These are phyloP conservation scores for Geum urbanum DNA, from an alignment of 306 rosid species.

Conservation along the genomic window DNA sequence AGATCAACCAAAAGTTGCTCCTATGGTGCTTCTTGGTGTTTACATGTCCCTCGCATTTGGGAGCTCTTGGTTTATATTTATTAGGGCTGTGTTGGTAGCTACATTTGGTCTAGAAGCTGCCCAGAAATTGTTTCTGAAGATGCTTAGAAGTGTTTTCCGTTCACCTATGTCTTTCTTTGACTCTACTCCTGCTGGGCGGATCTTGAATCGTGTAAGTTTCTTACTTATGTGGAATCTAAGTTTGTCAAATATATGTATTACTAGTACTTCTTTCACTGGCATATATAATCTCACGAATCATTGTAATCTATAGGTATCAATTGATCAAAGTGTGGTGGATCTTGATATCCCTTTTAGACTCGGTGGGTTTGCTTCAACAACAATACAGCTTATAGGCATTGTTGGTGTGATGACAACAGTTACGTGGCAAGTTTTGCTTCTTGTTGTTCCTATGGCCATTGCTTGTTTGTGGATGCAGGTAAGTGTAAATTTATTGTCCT, in stretches of 20 bases:
- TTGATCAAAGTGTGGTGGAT: conserved; percentile 98
- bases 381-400: conserved; percentile 88
- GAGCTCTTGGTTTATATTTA: conserved; percentile 81
- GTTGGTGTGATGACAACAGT: conserved; percentile 85
- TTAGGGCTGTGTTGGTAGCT: conserved; percentile 84
- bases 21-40: conserved; percentile 71
- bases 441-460: conserved; percentile 81
- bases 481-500: conserved; percentile 13
- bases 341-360: conserved; percentile 97
- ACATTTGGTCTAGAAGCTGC: conserved; percentile 94
- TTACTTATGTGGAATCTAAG: neutral
- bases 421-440: conserved; percentile 93
- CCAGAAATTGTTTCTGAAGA: conserved; percentile 70
- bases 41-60: conserved; percentile 97
- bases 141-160: conserved; percentile 78
- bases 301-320: conserved; percentile 59
- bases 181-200: conserved; percentile 92
- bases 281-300: conserved; percentile 24
- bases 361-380: conserved; percentile 90
- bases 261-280: conserved; percentile 13
- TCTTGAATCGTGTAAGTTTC: conserved; percentile 82
- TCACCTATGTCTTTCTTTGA: conserved; percentile 98
- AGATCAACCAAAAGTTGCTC: conserved; percentile 75
- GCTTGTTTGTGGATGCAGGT: conserved; percentile 99
- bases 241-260: neutral